These are phyloP conservation scores for Heliamphora pulchella DNA, from an alignment of 179 eudicot species.

Conservation along the genomic window DNA sequence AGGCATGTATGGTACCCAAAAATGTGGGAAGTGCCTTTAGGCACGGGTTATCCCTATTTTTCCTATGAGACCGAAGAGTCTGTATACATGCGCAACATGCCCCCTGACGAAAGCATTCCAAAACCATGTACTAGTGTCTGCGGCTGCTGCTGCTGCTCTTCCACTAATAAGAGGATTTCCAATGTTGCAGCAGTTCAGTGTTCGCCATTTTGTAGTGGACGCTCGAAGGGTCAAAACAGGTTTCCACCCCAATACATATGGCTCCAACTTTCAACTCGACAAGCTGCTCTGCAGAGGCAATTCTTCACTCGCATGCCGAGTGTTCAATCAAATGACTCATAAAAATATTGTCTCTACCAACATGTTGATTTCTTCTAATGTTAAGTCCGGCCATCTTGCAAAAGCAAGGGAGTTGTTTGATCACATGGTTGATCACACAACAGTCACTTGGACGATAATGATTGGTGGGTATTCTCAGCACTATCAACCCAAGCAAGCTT, in stretches of 20 bases:
- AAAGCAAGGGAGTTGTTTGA: conserved; percentile 61
- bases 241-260: conserved; percentile 49
- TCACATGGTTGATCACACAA: conserved; percentile 30
- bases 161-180: background rate
- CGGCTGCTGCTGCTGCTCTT: background rate
- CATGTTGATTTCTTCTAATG: conserved; percentile 54
- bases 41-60: too few relatives aligned
- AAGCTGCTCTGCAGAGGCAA: conserved; percentile 31
- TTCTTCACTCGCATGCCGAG: conserved; percentile 35
- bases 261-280: conserved; percentile 47
- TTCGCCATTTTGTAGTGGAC: conserved; percentile 28
- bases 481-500: conserved; percentile 40
- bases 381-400: conserved; percentile 44
- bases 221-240: conserved; percentile 71
- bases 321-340: conserved; percentile 72
- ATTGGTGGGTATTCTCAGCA: conserved; percentile 63
- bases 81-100: too few relatives aligned
- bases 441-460: conserved; percentile 72
- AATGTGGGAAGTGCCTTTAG: too few relatives aligned
- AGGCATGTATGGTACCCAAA: too few relatives aligned
- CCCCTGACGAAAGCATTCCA: background rate
- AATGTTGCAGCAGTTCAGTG: background rate
- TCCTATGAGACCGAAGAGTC: too few relatives aligned
- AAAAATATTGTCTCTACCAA: conserved; percentile 46
- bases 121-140: background rate